Evolutionary conservation across 768 basidiomycete genomes (phyloP).

Genomic region (Agaricus blazei): DNA sequence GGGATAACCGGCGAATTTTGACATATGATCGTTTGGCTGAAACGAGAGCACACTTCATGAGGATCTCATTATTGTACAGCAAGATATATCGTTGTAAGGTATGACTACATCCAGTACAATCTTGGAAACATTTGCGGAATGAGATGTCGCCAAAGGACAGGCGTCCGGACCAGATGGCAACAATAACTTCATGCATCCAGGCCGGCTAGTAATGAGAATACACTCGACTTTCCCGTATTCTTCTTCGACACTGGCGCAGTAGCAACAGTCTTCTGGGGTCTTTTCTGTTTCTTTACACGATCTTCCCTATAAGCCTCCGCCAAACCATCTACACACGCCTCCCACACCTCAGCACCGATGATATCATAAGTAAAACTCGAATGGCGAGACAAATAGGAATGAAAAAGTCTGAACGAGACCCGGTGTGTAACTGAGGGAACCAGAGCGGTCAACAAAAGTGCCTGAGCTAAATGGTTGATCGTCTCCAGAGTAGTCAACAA

Average conservation of each 20-base stretch:
- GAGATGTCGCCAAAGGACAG: too few relatives aligned
- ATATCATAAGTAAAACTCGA: conserved; percentile 14
- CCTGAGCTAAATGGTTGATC: conserved; percentile 56
- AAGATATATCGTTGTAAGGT: too few relatives aligned
- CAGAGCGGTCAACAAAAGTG: conserved; percentile 47
- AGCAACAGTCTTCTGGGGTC: conserved; percentile 17
- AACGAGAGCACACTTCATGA: too few relatives aligned
- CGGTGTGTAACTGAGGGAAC: conserved; percentile 39
- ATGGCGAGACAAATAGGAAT: conserved; percentile 40
- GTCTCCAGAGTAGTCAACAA: conserved; percentile 52
- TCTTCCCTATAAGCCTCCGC: conserved; percentile 46
- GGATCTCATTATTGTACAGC: too few relatives aligned
- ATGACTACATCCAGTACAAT: too few relatives aligned
- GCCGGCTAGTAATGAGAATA: conserved; percentile 40
- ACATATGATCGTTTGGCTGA: too few relatives aligned
- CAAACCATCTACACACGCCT: conserved; percentile 41
- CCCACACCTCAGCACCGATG: conserved; percentile 36
- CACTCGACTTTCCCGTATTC: conserved; percentile 13
- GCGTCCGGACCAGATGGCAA: background rate
- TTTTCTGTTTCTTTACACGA: conserved; percentile 38
- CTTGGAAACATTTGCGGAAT: too few relatives aligned
- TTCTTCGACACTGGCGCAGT: background rate
- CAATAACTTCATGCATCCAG: conserved; percentile 24
- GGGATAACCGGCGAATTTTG: too few relatives aligned
- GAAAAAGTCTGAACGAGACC: conserved; percentile 60